phyloP scores from a whole-genome alignment of 2,329 filamentous ascomycete genomes.

The Apiospora hydei region DNA sequence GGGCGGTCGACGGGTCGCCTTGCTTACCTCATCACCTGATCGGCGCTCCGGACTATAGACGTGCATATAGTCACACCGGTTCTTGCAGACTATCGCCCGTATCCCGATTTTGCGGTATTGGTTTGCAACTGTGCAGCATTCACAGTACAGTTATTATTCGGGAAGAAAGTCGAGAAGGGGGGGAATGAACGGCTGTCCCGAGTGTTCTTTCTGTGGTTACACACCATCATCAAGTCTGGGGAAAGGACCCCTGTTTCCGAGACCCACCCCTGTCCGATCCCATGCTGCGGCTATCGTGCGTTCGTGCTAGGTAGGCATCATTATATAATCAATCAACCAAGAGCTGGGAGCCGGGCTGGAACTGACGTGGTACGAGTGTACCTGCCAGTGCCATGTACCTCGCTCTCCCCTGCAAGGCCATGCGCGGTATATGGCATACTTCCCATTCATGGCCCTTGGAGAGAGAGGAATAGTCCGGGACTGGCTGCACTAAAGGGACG shows the following conservation, averaged over 20 bases:
- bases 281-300: constrained; percentile 38
- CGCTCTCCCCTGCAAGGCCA: not conserved
- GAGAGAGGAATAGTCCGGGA: constrained; percentile 16
- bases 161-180: no score
- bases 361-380: constrained; percentile 22
- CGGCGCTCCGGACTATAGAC: not conserved
- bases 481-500: not conserved
- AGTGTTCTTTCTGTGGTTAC: constrained; percentile 13
- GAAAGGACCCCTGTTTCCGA: constrained; percentile 23
- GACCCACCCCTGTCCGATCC: constrained; percentile 30
- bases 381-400: constrained; percentile 15
- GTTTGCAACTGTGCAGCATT: no score
- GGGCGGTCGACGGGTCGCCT: not conserved
- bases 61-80: not conserved
- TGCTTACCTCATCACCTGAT: constrained; percentile 17
- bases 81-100: not conserved
- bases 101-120: not conserved
- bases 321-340: constrained; percentile 16
- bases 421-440: constrained; percentile 15
- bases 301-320: constrained; percentile 26
- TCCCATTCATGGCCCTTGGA: not conserved
- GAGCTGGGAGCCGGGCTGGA: constrained; percentile 5
- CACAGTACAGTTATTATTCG: not conserved
- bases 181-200: not conserved
- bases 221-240: constrained; percentile 18